Base-by-base conservation (phyloP, 2,329 filamentous ascomycete genomes). In the Zymoseptoria ardabiliae region DNA sequence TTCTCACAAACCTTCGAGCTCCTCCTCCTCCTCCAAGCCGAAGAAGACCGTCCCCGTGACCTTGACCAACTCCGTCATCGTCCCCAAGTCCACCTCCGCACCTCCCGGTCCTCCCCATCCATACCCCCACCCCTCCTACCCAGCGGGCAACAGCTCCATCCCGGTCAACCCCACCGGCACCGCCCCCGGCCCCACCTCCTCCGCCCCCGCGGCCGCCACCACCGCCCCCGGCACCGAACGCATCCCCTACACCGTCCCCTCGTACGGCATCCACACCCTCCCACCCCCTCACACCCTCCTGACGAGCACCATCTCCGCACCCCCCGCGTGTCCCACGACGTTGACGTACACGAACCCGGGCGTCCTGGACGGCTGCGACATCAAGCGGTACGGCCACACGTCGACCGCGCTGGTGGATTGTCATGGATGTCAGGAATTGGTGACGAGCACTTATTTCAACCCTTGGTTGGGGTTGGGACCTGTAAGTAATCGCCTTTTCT, bases 261-360 rank as follows among this genome's bases (percentile, higher is more conserved):
- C 35, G 0, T 10, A 10, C 35, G 35, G 10, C 13, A 11, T 11
- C 3, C 1, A 17, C 49, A 51, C 13, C 10, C 58, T 35, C 50
- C 60, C 21, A n/a, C 57, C 13, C n/a, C 53, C 21, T 50, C 2
- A 13, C 11, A 8, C 35, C 9, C 10, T 17, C 10, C 5, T 51
- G 10, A 50, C 22, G 23, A 30, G 8, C 51, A 58, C 51, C 10
- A 28, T 55, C 25, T 19, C 57, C 13, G 53, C 51, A 4, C 13
- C 51, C 6, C 50, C 49, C 11, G 52, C 57, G 11, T 64, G 63
- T 41, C 58, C 63, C 7, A 64, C 56, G 7, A 63, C 59, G 10
- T 25, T 64, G 23, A 60, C 35, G 35, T 41, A 41, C 17, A 41
- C 35, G 35, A 17, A 41, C 17, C 35, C 35, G 35, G 35, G 35